Evolutionary conservation across 2,329 filamentous ascomycete genomes (phyloP).

Genomic region (Niveomyces coronatus): DNA sequence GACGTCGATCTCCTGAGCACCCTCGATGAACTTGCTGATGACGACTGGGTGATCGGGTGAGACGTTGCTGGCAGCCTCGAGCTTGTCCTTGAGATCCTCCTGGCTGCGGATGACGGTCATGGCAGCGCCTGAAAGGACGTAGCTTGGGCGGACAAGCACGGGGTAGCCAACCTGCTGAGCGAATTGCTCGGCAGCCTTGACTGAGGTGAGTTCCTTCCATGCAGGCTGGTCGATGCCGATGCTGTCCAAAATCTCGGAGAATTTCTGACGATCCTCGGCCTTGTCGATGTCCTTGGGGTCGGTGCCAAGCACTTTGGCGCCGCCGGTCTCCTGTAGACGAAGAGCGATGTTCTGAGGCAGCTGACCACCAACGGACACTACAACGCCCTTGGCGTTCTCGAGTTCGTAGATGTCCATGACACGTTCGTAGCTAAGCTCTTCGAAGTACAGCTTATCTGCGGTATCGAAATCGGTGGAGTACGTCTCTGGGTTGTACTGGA

Average conservation of each 20-base stretch:
- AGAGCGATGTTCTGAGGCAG: slow-evolving; percentile 96
- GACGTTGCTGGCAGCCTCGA: slow-evolving; percentile 79
- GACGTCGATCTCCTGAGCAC: slow-evolving; percentile 91
- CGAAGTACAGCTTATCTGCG: slow-evolving; percentile 90
- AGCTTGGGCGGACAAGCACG: slow-evolving; percentile 86
- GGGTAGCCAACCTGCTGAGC: slow-evolving; percentile 81
- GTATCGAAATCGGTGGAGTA: slow-evolving; percentile 76
- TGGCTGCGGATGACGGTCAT: slow-evolving; percentile 94
- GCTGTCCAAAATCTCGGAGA: slow-evolving; percentile 92
- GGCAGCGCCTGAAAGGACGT: slow-evolving; percentile 92
- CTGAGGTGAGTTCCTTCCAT: slow-evolving; percentile 94
- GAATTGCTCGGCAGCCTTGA: slow-evolving; percentile 78
- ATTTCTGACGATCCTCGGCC: slow-evolving; percentile 96
- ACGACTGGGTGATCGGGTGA: slow-evolving; percentile 96
- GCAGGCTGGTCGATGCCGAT: slow-evolving; percentile 95
- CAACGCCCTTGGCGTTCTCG: slow-evolving; percentile 73
- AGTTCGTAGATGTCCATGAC: slow-evolving; percentile 99
- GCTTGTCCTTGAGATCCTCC: slow-evolving; percentile 87
- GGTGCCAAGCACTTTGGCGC: slow-evolving; percentile 84
- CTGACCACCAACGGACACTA: slow-evolving; percentile 93
- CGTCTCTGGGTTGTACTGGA: slow-evolving; percentile 66
- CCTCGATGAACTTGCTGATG: slow-evolving; percentile 97
- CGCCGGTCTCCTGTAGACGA: slow-evolving; percentile 80
- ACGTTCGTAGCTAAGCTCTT: slow-evolving; percentile 91
- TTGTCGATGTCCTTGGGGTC: slow-evolving; percentile 93